Evolutionary conservation across 805 yeast species (phyloP), one percentile per base, ranked within the genome.

Genomic region (Lipomyces spencermartinsiae): DNA sequence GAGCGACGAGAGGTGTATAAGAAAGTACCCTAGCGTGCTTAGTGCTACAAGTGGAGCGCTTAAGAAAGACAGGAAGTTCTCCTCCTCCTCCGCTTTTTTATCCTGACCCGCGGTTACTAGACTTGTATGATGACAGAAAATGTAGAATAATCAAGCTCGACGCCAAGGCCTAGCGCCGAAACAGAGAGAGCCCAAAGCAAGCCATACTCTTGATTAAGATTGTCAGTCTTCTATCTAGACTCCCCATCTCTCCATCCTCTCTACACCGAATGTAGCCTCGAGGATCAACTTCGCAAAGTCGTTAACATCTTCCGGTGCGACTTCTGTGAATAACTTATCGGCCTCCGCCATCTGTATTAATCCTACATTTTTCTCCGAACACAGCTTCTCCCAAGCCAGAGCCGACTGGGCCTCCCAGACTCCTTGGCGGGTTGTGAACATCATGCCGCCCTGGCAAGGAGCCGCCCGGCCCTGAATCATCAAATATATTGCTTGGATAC

Each of bases 201-300:
- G 54, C 19, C 54, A 49, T 2, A 49, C 54, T 49, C 54, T 49
- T 49, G 12, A 16, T 49, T 49, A 49, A 8, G n/a, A 49, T 49
- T 49, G 19, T 49, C 54, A 1, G 54, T 16, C 12, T 49, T 49
- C 14, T 2, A 49, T 49, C 54, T 49, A 16, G 54, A 14, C 54
- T 49, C 54, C 54, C 54, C 54, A 49, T 49, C 25, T 49, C 54
- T 49, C 54, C 54, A 49, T 49, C 54, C 54, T 49, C 54, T 49
- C 54, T 49, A 33, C 58, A 16, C 61, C 61, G 53, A 37, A 58
- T 2, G 63, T 62, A 10, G 53, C 57, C 33, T 62, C 61, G 61
- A 53, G 33, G 46, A 66, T 31, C 25, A 58, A 63, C n/a, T 43
- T 46, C 19, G 59, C 65, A 54, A 66, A 66, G 35, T 58, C 58